phyloP scores from a whole-genome alignment of 2,329 filamentous ascomycete genomes.

The Fusarium sublunatum region DNA sequence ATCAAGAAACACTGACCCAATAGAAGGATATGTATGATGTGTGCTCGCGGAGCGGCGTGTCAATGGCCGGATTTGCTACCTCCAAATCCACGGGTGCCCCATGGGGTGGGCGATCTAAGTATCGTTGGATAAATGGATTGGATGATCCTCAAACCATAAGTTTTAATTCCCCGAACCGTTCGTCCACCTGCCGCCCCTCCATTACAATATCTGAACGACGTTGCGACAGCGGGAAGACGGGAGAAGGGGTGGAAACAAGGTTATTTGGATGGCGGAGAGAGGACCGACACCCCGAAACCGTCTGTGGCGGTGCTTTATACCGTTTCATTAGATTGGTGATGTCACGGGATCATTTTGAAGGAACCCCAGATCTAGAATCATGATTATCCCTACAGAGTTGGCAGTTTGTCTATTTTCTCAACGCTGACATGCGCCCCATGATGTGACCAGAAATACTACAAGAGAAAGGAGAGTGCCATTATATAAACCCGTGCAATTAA shows the following conservation, averaged over 20 bases:
- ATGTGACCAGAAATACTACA: slow-evolving; percentile 2
- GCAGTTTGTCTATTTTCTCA: slow-evolving; percentile 4
- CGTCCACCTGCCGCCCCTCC: slow-evolving; percentile 3
- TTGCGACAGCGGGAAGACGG: slow-evolving; percentile 8
- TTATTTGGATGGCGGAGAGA: slow-evolving; percentile 2
- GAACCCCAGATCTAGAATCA: neutral
- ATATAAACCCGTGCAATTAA: neutral
- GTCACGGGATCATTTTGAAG: neutral
- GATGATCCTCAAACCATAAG: neutral
- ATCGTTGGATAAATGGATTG: neutral
- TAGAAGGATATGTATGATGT: slow-evolving; percentile 6
- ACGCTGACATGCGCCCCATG: neutral
- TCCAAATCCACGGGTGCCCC: slow-evolving; percentile 23
- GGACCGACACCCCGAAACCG: slow-evolving; percentile 12
- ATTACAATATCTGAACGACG: slow-evolving; percentile 3
- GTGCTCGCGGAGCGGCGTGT: neutral
- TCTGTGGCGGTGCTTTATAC: neutral
- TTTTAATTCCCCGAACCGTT: slow-evolving; percentile 12
- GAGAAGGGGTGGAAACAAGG: neutral
- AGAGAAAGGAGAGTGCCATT: neutral
- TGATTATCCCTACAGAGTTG: neutral
- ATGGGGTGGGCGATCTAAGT: slow-evolving; percentile 15
- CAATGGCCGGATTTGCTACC: slow-evolving; percentile 18
- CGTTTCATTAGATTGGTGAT: neutral
- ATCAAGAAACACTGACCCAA: slow-evolving; percentile 15